phyloP scores from a whole-genome alignment of 1,284 basidiomycete genomes.

The Bjerkandera adusta region DNA sequence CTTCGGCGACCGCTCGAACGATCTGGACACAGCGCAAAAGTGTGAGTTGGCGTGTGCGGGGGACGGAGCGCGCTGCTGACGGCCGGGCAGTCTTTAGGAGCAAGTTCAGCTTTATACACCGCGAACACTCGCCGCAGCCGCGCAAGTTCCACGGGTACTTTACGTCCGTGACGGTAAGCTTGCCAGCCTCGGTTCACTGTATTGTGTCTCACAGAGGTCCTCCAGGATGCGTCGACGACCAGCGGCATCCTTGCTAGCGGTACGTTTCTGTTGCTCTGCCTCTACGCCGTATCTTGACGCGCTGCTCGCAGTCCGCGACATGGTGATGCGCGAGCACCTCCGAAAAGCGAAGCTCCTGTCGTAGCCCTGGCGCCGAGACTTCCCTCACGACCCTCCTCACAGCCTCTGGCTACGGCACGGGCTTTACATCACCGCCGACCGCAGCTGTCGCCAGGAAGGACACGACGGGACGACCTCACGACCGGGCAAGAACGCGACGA shows the following conservation, averaged over 20 bases:
- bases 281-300: background rate
- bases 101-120: constrained; percentile 76
- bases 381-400: too few species aligned
- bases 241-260: constrained; percentile 76
- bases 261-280: constrained; percentile 30
- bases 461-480: too few species aligned
- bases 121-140: constrained; percentile 72
- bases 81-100: constrained; percentile 58
- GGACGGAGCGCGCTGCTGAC: background rate
- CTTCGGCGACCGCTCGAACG: constrained; percentile 71
- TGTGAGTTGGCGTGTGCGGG: constrained; percentile 37
- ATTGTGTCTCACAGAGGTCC: background rate
- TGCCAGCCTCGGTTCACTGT: background rate
- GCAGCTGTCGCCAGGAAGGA: too few species aligned
- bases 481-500: too few species aligned
- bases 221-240: constrained; percentile 68
- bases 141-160: constrained; percentile 79
- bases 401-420: too few species aligned
- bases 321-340: constrained; percentile 67
- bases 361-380: constrained; percentile 1
- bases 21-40: constrained; percentile 69
- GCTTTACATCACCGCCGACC: too few species aligned
- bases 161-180: constrained; percentile 69
- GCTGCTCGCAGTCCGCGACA: constrained; percentile 52
- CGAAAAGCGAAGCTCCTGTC: constrained; percentile 31